Base-by-base conservation (phyloP, 441 rosid genomes). In the Pelargonium australe region DNA sequence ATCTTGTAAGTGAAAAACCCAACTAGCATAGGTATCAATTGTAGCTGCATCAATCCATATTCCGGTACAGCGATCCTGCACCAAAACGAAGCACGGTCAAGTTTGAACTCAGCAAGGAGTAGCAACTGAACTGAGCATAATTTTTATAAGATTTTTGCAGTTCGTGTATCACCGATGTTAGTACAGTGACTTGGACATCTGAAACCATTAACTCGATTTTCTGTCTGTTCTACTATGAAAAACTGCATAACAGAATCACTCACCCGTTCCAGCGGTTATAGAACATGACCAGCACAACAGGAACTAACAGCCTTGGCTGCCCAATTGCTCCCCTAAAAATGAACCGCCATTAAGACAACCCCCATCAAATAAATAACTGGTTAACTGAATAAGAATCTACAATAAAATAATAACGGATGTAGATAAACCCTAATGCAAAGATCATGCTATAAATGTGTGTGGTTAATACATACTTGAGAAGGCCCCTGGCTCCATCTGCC, bases 1-100 rank as follows among this genome's bases (percentile, higher is more conserved):
- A 91, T 82, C 83, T 94, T 89, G 81, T 88, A 88, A 17, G 95
- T 89, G 82, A 94, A 94, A 73, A 89, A 91, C 45, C 98, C 98
- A 69, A 94, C 96, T 68, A 94, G 75, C 89, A 91, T 89, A 0
- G 96, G 97, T 71, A 94, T 89, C 86, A 89, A 75, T 68, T 94
- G 84, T 63, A 94, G 75, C 49, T 80, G 96, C 89, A 94, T 78
- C 45, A 34, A 58, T 43, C 97, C 97, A 66, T 86, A 93, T 71
- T 89, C 85, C 2, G 97, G 98, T 72, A 86, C 97, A 71, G 86
- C 81, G 67, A 89, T 86, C 79, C 98, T 89, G 89, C 77, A 76
- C 37, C 68, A 67, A 64, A 69, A 19, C 53, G 53, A 8, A 71
- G 25, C 45, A 66, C 1, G 28, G 37, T 72, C 78, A 68, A 70